Evolutionary conservation across 2,329 filamentous ascomycete genomes (phyloP).

Genomic region (Penicillium rolfsii): DNA sequence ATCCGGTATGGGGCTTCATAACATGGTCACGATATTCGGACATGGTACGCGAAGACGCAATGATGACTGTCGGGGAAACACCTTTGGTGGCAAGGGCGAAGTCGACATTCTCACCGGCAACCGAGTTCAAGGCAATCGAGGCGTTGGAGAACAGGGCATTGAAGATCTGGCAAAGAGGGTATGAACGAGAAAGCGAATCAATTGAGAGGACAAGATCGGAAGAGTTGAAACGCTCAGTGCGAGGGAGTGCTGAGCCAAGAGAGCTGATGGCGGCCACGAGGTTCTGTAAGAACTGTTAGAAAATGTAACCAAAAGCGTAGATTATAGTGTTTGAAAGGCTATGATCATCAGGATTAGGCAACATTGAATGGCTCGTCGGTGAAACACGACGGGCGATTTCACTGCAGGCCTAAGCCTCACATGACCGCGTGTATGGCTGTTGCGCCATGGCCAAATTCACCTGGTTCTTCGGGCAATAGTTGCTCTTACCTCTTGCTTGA

Average conservation of each 20-base stretch:
- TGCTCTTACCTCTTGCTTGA: constrained; percentile 66
- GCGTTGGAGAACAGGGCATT: constrained; percentile 82
- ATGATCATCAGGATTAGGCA: neutral
- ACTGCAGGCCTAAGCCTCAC: neutral
- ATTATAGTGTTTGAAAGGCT: neutral
- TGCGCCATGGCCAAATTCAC: neutral
- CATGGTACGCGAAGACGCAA: constrained; percentile 75
- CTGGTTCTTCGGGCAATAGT: constrained; percentile 1
- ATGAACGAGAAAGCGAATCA: constrained; percentile 77
- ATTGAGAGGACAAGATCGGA: constrained; percentile 84
- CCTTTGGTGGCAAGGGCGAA: constrained; percentile 72
- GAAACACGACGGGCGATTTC: neutral
- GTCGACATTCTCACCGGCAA: constrained; percentile 73
- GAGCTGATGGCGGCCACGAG: constrained; percentile 84
- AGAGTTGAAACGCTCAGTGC: constrained; percentile 70
- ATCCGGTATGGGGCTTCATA: constrained; percentile 61
- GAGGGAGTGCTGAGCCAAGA: constrained; percentile 75
- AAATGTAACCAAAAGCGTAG: no score
- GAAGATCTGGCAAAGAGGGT: constrained; percentile 78
- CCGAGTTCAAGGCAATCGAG: constrained; percentile 85
- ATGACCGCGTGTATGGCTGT: neutral
- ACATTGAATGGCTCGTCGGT: no score
- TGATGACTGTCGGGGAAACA: constrained; percentile 78
- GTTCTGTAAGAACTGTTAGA: constrained; percentile 55
- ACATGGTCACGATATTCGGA: constrained; percentile 68